A percentile compares a stretch with the other conserved stretches of the same genome.
These are phyloP conservation scores for Phytophthora pluvialis DNA, from an alignment of 352 stramenopile species.

Conservation along the genomic window DNA sequence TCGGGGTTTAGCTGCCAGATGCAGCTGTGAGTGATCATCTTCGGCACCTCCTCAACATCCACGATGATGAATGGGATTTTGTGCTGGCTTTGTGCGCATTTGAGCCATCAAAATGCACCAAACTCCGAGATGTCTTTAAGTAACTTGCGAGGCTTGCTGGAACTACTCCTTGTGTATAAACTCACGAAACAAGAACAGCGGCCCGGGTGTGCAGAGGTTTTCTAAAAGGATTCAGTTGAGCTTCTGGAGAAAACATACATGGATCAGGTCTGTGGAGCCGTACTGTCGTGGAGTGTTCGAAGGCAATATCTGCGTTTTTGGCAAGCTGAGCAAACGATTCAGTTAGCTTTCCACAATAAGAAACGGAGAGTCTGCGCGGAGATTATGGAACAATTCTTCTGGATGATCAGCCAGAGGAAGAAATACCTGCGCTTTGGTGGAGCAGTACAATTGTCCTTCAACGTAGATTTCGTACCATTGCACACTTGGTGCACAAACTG, in stretches of 20 bases:
- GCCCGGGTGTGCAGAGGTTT: neutral
- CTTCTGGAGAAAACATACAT: neutral
- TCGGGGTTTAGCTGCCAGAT: conserved; percentile 7
- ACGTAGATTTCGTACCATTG: conserved; percentile 16
- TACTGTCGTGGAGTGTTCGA: neutral
- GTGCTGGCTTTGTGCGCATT: conserved; percentile 21
- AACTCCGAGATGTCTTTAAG: neutral
- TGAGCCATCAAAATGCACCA: conserved; percentile 14
- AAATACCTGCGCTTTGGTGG: conserved; percentile 10
- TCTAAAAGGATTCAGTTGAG: neutral
- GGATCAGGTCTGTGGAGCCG: neutral
- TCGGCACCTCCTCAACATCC: conserved; percentile 7
- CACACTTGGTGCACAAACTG: neutral
- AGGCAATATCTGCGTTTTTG: neutral
- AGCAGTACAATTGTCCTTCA: conserved; percentile 12
- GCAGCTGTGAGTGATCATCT: conserved; percentile 19
- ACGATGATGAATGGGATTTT: conserved; percentile 21
- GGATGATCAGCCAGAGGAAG: conserved; percentile 1
- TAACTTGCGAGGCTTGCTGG: neutral
- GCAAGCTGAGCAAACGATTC: neutral
- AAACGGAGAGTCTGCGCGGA: neutral
- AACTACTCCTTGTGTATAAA: no score
- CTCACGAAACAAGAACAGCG: no score
- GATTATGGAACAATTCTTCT: neutral
- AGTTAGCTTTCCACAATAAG: neutral